Conservation (phyloP, 441 rosid genomes). For the Populus hybrid region DNA sequence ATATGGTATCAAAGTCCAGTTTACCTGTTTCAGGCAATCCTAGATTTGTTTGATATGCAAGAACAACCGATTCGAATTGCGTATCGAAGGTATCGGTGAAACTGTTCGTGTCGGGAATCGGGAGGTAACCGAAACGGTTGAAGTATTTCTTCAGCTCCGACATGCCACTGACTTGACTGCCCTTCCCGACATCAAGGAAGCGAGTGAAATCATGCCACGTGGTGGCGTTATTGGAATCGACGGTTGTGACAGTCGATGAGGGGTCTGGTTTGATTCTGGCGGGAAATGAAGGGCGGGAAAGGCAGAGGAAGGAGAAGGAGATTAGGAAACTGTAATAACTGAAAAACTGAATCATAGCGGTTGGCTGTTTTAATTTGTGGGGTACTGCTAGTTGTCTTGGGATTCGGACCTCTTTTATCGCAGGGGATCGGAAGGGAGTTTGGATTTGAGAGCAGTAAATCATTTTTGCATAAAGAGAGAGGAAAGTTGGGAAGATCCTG, state of each 20-base stretch:
- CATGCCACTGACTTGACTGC: constrained; percentile 65
- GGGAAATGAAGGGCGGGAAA: constrained; percentile 30
- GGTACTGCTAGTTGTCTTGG: neutral
- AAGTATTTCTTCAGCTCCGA: constrained; percentile 78
- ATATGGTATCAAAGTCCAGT: constrained; percentile 60
- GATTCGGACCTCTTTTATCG: neutral
- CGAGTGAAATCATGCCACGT: constrained; percentile 68
- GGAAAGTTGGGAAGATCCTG: constrained; percentile 44
- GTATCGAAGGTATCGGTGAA: constrained; percentile 64
- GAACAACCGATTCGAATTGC: constrained; percentile 48
- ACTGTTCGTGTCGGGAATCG: constrained; percentile 14
- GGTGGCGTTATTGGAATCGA: constrained; percentile 25
- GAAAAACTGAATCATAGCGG: constrained; percentile 31
- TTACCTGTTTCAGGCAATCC: constrained; percentile 63
- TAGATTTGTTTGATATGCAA: constrained; percentile 50
- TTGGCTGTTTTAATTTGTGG: neutral
- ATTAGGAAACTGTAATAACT: constrained; percentile 25
- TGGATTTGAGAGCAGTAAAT: neutral
- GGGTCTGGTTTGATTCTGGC: constrained; percentile 45
- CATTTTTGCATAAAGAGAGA: neutral
- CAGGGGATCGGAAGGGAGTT: neutral
- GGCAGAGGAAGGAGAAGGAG: constrained; percentile 29
- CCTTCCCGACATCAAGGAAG: constrained; percentile 51
- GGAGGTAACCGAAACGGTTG: constrained; percentile 70
- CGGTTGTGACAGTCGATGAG: constrained; percentile 33